Conservation (phyloP, 352 stramenopile genomes). For the Globisporangium alternatum region DNA sequence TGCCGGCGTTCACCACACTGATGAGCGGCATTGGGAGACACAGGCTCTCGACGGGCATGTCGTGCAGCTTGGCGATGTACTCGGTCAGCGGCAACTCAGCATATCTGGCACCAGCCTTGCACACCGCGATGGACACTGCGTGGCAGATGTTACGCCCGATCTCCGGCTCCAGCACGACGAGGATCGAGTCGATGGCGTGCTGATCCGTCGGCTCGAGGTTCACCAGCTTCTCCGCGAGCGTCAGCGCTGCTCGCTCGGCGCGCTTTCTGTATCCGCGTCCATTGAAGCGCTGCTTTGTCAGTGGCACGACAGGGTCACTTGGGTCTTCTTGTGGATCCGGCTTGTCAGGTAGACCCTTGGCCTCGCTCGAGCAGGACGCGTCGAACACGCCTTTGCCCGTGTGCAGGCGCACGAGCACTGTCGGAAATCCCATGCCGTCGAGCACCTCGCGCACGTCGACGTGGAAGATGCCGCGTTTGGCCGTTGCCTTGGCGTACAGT, state of each 20-base stretch:
- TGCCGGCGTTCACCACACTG: constrained; percentile 65
- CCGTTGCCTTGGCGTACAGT: constrained; percentile 53
- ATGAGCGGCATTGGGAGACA: constrained; percentile 74
- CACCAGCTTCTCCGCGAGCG: constrained; percentile 41
- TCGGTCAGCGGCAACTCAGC: constrained; percentile 46
- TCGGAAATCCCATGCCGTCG: constrained; percentile 35
- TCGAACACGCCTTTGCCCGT: constrained; percentile 71
- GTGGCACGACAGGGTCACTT: constrained; percentile 16
- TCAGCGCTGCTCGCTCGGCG: constrained; percentile 27
- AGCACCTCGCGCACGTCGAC: constrained; percentile 57
- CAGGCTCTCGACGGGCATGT: constrained; percentile 36
- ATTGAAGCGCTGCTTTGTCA: constrained; percentile 37
- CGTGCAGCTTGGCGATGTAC: constrained; percentile 48
- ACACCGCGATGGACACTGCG: constrained; percentile 57
- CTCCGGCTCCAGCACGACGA: constrained; percentile 38
- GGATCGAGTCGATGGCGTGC: constrained; percentile 28
- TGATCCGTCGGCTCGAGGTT: constrained; percentile 51
- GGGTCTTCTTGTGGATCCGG: constrained; percentile 27
- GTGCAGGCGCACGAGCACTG: constrained; percentile 54
- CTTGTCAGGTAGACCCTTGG: constrained; percentile 35
- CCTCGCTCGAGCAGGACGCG: constrained; percentile 36
- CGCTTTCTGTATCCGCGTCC: constrained; percentile 38
- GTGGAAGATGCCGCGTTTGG: constrained; percentile 65
- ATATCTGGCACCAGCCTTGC: constrained; percentile 63
- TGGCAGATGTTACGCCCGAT: constrained; percentile 58